Base-by-base conservation (phyloP, 208 protist genomes). In the Crithidia expoeki region DNA sequence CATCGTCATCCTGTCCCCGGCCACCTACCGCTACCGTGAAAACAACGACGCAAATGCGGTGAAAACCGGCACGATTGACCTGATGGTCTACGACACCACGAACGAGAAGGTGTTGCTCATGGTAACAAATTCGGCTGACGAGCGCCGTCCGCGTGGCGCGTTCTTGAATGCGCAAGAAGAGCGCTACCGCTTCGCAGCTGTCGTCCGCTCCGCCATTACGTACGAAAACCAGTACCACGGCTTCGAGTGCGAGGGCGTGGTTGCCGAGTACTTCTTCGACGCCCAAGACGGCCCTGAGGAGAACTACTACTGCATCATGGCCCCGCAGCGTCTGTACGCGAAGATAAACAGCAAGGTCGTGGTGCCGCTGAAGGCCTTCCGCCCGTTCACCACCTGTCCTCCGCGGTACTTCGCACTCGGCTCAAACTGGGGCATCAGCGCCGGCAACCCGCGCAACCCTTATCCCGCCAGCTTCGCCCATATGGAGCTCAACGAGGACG, bases 281-380 rank as follows among this genome's bases (percentile, higher is more conserved):
- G 34, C 84, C 14, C 74, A 87, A 56, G 50, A 83, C 7, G 90
- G 88, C 34, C 79, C 79, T 5, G 88, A 95, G 75, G 88, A 95
- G 82, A 92, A 94, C 74, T 95, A 91, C 74, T 95, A 91, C 80
- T 92, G 87, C 61, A 78, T 95, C 55, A 95, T 95, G 90, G 85
- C 88, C 12, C 90, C 90, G 38, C 36, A 66, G 23, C 81, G 83
- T 50, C 51, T 95, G 23, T 88, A 82, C 59, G 72, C 79, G 51
- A 93, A 93, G 74, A 68, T 72, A 44, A 75, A 75, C 17, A 81
- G 55, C 47, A 80, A 76, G 28, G 56, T 93, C 34, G 55, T 88
- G 38, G 84, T 95, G 23, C 89, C 89, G 9, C 65, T 95, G 19
- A 88, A 75, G 50, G 89, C 89, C 14, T 81, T 95, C 68, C 85